phyloP scores from a whole-genome alignment of 176 grass and related monocot species.

The Avena atlantica region DNA sequence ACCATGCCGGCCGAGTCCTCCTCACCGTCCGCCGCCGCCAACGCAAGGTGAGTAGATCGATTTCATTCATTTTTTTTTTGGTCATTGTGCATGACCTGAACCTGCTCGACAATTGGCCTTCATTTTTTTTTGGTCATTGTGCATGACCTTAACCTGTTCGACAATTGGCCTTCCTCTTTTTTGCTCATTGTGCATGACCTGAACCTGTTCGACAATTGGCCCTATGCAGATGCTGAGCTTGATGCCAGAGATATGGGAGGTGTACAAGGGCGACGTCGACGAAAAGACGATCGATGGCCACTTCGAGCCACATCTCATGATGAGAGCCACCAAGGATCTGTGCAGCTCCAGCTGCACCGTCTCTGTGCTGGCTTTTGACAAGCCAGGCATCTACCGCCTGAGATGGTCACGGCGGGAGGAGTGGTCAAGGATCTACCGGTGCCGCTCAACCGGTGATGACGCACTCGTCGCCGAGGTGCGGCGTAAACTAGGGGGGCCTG shows the following conservation, averaged over 20 bases:
- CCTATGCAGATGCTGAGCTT: constrained; percentile 59
- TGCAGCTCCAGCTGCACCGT: constrained; percentile 52
- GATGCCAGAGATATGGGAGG: constrained; percentile 58
- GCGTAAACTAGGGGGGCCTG: constrained; percentile 46
- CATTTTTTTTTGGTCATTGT: neutral
- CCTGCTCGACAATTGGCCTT: neutral
- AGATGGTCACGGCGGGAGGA: constrained; percentile 54
- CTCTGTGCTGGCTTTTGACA: constrained; percentile 3
- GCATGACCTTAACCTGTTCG: neutral
- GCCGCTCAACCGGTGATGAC: neutral
- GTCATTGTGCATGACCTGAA: neutral
- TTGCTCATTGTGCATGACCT: no score
- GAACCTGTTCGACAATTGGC: neutral
- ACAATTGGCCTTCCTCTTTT: no score
- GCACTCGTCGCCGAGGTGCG: constrained; percentile 56
- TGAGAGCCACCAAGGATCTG: constrained; percentile 56
- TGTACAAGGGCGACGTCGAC: constrained; percentile 58
- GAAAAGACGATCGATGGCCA: neutral
- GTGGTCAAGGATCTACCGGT: constrained; percentile 38
- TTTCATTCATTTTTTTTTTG: neutral
- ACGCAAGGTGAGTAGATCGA: constrained; percentile 42
- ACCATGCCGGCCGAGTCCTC: constrained; percentile 54
- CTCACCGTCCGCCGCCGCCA: constrained; percentile 62
- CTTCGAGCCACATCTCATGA: constrained; percentile 6
- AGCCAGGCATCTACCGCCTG: constrained; percentile 29